Base-by-base conservation (phyloP, 2,329 filamentous ascomycete species). In the Alternaria dauci region DNA sequence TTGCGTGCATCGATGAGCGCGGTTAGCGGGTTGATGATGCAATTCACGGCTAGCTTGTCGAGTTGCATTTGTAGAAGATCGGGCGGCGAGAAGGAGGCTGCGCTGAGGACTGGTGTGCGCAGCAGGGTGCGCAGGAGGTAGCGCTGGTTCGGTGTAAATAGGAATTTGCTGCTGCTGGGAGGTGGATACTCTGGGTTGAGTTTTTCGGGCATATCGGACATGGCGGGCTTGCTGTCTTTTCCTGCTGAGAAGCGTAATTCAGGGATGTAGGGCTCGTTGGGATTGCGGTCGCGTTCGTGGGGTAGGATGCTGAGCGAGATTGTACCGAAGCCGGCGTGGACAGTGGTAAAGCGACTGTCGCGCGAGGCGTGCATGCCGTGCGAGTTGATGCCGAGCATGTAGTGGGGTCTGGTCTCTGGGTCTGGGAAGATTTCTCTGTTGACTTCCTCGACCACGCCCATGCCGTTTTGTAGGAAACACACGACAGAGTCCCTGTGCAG, bases 391-490 rank as follows among this genome's bases (percentile, higher is more conserved):
- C 91, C 92, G 28, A 93, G 78, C 59, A 97, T 83, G 69, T 96
- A 97, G 56, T 87, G 87, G 2, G 95, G 95, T 26, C 91, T 85
- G 0, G 80, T 82, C 1, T 79, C 75, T 0, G 86, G 83, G 62
- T 94, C 86, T 0, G 87, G 84, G 68, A 97, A 97, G 28, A 96
- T 77, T 11, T 85, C 78, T 34, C 84, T 79, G 69, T 92, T 93
- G 41, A 97, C 84, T 50, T 89, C 85, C 50, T 98, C 93, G n/a
- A 93, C 83, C 2, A 93, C 82, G 0, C 95, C 94, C 78, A 98
- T 87, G 1, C 94, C 93, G 63, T 94, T 91, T 58, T 93, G 90
- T 57, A 96, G 77, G 56, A 96, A 86, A 60, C 91, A 88, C 8
- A 97, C 85, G 0, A 92, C 91, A 1, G 90, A 92, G 28, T 87